Evolutionary conservation across 805 yeast species (phyloP).

Genomic region (Monosporozyma yasuniensis): DNA sequence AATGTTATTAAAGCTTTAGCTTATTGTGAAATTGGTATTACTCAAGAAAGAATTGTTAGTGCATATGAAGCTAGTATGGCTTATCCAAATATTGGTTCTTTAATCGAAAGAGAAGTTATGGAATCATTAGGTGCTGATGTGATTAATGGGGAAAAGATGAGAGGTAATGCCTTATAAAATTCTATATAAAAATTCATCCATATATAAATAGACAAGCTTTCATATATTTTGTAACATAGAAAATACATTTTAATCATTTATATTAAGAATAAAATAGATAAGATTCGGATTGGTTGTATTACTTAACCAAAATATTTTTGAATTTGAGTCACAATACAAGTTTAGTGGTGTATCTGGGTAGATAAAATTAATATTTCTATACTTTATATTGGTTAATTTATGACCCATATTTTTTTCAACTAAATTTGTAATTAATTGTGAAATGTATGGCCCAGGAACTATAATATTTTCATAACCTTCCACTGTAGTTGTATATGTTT

Average conservation of each 20-base stretch:
- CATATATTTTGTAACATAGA: neutral
- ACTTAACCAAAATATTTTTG: constrained; percentile 42
- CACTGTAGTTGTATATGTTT: constrained; percentile 36
- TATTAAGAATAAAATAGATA: constrained; percentile 1
- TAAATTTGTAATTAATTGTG: constrained; percentile 53
- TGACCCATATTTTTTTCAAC: constrained; percentile 19
- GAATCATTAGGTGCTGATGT: constrained; percentile 65
- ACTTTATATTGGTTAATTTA: constrained; percentile 29
- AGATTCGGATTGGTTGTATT: constrained; percentile 31
- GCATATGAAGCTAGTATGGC: constrained; percentile 89
- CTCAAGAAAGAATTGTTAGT: constrained; percentile 65
- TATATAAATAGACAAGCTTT: neutral
- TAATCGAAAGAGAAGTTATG: constrained; percentile 67
- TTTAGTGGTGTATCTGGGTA: constrained; percentile 30
- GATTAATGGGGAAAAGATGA: constrained; percentile 62
- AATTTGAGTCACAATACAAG: neutral
- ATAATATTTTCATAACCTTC: constrained; percentile 59
- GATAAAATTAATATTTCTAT: constrained; percentile 37
- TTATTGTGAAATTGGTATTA: constrained; percentile 78
- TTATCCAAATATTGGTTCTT: constrained; percentile 57
- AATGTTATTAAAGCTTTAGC: constrained; percentile 77
- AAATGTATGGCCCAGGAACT: constrained; percentile 76
- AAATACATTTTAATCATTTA: neutral
- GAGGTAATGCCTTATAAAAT: constrained; percentile 37
- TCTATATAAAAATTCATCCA: neutral